Conservation (phyloP, 2,329 filamentous ascomycete genomes). For the Cytospora mali region DNA sequence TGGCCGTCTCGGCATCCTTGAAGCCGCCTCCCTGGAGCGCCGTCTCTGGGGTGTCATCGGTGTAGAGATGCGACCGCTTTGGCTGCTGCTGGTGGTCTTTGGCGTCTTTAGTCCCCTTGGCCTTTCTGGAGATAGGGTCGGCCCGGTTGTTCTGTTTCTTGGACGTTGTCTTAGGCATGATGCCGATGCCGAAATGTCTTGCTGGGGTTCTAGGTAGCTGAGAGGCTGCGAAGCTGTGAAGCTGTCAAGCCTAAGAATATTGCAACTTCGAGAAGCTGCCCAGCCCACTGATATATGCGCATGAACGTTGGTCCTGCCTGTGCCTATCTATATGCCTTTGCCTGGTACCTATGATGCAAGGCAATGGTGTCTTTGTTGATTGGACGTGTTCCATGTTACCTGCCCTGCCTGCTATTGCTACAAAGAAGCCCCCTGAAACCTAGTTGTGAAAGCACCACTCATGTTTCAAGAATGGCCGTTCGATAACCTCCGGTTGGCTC, state of each 20-base stretch:
- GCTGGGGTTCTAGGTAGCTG: background rate
- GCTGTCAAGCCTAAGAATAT: background rate
- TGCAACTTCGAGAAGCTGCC: background rate
- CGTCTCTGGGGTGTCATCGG: slow-evolving; percentile 27
- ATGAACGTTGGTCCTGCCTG: background rate
- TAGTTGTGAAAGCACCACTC: background rate
- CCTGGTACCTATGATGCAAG: slow-evolving; percentile 4
- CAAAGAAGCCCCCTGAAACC: background rate
- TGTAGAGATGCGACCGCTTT: slow-evolving; percentile 25
- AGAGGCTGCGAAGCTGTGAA: slow-evolving; percentile 1
- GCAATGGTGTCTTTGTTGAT: slow-evolving; percentile 5
- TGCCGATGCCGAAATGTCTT: background rate
- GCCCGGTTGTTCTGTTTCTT: slow-evolving; percentile 26
- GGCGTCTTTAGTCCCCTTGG: slow-evolving; percentile 1
- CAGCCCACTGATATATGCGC: background rate
- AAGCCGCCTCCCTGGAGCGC: slow-evolving; percentile 25
- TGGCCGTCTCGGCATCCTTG: slow-evolving; percentile 26
- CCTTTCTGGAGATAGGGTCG: slow-evolving; percentile 25
- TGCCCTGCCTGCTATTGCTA: background rate
- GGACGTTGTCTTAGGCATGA: slow-evolving; percentile 20
- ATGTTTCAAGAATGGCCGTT: background rate
- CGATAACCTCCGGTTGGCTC: background rate
- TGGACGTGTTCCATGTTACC: background rate
- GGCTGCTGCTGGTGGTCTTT: slow-evolving; percentile 15
- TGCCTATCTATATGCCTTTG: slow-evolving; percentile 1